These are phyloP conservation scores for Zygosaccharomyces sapae DNA, from an alignment of 1,139 yeast genomes.

Conservation along the genomic window DNA sequence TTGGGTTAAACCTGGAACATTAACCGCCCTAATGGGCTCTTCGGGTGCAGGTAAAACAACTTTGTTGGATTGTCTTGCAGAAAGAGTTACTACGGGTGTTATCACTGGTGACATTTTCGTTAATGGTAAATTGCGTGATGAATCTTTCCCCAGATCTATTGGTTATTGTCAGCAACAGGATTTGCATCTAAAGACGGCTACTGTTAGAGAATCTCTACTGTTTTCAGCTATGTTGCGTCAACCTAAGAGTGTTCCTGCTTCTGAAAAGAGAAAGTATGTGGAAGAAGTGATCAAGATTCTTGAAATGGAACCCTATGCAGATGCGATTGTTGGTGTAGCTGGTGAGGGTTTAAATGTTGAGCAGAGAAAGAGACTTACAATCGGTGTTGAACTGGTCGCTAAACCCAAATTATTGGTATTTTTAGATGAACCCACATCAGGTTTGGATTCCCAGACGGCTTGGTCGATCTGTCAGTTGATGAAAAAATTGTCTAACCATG, in stretches of 20 bases:
- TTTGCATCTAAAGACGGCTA: conserved; percentile 63
- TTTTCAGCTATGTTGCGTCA: conserved; percentile 76
- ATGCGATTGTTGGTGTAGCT: conserved; percentile 78
- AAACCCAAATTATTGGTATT: conserved; percentile 77
- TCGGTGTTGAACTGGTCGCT: conserved; percentile 85
- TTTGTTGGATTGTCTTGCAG: conserved; percentile 66
- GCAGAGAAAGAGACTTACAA: conserved; percentile 78
- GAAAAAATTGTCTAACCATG: conserved; percentile 69
- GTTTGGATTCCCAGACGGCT: conserved; percentile 88
- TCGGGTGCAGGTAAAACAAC: conserved; percentile 90
- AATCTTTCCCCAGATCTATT: conserved; percentile 73
- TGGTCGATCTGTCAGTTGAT: conserved; percentile 78
- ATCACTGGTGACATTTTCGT: conserved; percentile 74
- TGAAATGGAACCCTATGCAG: conserved; percentile 71
- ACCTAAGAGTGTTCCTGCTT: conserved; percentile 48
- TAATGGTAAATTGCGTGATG: conserved; percentile 63
- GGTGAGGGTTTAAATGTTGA: conserved; percentile 80
- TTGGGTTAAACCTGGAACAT: conserved; percentile 74
- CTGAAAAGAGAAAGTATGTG: conserved; percentile 66
- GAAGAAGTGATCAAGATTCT: conserved; percentile 64
- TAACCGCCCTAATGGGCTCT: conserved; percentile 81
- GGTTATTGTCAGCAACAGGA: conserved; percentile 86
- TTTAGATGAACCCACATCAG: conserved; percentile 91
- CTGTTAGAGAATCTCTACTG: conserved; percentile 73
- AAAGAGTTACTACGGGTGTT: conserved; percentile 74